Base-by-base conservation (phyloP, 1,284 basidiomycete genomes). In the Leccinum griseonigrum region DNA sequence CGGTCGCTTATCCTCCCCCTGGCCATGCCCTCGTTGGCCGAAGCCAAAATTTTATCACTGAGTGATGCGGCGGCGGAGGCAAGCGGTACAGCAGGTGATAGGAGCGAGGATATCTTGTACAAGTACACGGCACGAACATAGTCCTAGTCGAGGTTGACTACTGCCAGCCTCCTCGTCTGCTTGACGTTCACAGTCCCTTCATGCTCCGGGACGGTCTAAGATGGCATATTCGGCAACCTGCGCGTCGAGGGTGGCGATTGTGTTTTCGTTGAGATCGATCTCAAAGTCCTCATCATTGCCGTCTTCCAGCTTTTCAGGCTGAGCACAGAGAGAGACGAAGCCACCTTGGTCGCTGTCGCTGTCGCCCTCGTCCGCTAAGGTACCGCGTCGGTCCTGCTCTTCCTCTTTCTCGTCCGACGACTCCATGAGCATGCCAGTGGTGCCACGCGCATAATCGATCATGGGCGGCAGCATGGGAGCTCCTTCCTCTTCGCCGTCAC, bases 111-210 rank as follows among this genome's bases (percentile, higher is more conserved):
- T 50, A 99, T 92, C 75, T 94, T 95, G 85, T 87, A 98, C 28
- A 99, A 79, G 75, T 99, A 96, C 38, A 81, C 81, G 1, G 97
- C 94, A 56, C 92, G 90, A 60, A 99, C 86, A 77, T 98, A 87
- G 76, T 99, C 97, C 97, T 97, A 99, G 77, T 99, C 97, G 63
- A 99, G 85, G 74, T 99, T 98, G 67, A 99, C 97, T 31, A 92
- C 86, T 0, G 97, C 97, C 6, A 98, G 77, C 13, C 97, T 84
- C 54, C 80, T 83, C 1, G 93, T 94, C n/a, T 81, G 80, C n/a
- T 78, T 28, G 2, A 66, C 73, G 29, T 77, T 76, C 34, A 69
- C 59, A 14, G 66, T 71, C 38, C 71, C 71, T 8, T 75, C 72
- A 58, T 77, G 71, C 18, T 77, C 75, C 58, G 84, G 78, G 11